Evolutionary conservation across 2,329 filamentous ascomycete genomes (phyloP).

Genomic region (Aspergillus intermedius): DNA sequence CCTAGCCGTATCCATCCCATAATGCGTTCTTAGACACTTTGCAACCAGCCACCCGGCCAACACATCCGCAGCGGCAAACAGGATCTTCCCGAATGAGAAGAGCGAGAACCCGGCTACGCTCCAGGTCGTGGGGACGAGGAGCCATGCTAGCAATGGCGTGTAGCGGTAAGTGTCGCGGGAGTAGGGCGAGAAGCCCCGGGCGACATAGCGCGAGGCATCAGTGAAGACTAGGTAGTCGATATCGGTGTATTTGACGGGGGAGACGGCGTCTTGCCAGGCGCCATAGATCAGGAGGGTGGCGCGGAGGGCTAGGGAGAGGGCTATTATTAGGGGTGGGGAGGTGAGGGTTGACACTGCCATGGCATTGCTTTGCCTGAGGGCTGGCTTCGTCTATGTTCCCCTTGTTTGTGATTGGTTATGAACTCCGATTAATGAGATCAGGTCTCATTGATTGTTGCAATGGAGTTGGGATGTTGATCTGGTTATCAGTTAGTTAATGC

Average conservation of each 20-base stretch:
- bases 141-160: conserved; percentile 87
- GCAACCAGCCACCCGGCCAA: conserved; percentile 74
- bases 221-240: conserved; percentile 99
- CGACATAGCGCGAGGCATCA: conserved; percentile 75
- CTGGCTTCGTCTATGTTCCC: neutral
- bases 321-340: neutral
- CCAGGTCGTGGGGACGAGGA: conserved; percentile 73
- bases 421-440: neutral
- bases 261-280: conserved; percentile 84
- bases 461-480: too few species aligned
- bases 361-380: neutral
- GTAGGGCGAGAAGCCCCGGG: conserved; percentile 68
- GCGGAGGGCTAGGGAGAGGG: conserved; percentile 54
- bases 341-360: neutral
- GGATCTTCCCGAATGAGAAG: conserved; percentile 74
- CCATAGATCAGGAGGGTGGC: conserved; percentile 74
- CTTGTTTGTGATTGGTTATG: neutral
- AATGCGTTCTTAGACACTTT: conserved; percentile 43
- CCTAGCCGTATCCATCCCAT: conserved; percentile 44
- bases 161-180: conserved; percentile 91
- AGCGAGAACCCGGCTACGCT: conserved; percentile 19
- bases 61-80: conserved; percentile 80
- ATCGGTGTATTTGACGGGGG: conserved; percentile 93
- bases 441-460: too few species aligned
- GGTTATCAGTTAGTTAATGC: too few species aligned